These are phyloP conservation scores for Claviceps citrina DNA, from an alignment of 2,329 filamentous ascomycete species.

Conservation along the genomic window DNA sequence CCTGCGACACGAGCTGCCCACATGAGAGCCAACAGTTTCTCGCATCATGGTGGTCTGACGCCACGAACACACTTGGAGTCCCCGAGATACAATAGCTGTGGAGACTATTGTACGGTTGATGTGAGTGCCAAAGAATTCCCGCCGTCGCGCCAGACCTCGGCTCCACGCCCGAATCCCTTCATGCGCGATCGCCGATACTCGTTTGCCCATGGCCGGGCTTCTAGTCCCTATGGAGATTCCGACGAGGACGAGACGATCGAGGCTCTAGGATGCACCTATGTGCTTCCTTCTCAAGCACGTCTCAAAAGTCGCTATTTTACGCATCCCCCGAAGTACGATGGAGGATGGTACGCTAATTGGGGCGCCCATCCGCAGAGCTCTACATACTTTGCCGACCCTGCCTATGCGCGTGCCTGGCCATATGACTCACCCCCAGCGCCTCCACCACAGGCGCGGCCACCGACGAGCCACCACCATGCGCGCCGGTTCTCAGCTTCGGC, in stretches of 20 bases:
- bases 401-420: conserved; percentile 19
- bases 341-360: conserved; percentile 44
- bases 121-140: conserved; percentile 44
- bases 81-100: conserved; percentile 46
- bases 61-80: conserved; percentile 37
- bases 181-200: conserved; percentile 41
- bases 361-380: conserved; percentile 38
- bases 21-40: conserved; percentile 23
- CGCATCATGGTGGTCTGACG: conserved; percentile 21
- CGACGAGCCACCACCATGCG: conserved; percentile 27
- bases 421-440: conserved; percentile 28
- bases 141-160: conserved; percentile 26
- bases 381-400: conserved; percentile 22
- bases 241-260: conserved; percentile 48
- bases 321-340: conserved; percentile 28
- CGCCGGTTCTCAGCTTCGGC: conserved; percentile 34
- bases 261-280: conserved; percentile 34
- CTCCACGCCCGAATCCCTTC: conserved; percentile 17
- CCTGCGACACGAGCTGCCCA: conserved; percentile 36
- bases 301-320: conserved; percentile 17
- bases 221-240: conserved; percentile 44
- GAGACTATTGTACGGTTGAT: conserved; percentile 50
- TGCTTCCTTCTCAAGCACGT: conserved; percentile 36
- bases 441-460: conserved; percentile 19
- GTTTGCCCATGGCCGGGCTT: conserved; percentile 43